Conservation (phyloP, 805 yeast genomes). For the Monosporozyma aerobia region DNA sequence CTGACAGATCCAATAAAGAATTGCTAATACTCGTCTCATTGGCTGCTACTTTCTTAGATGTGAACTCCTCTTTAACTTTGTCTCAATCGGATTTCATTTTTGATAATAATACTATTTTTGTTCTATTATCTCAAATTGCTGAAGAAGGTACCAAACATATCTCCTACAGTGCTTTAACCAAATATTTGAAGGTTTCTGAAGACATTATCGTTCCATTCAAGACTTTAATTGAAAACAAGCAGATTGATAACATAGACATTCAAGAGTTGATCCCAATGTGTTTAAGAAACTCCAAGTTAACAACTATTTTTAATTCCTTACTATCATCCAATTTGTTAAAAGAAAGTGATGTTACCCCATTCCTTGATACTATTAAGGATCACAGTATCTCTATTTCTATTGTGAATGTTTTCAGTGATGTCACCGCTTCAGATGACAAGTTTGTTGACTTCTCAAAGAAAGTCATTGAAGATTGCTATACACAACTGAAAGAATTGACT, state of each 20-base stretch:
- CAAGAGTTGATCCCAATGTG: constrained; percentile 1
- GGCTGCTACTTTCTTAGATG: background rate
- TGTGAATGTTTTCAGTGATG: constrained; percentile 16
- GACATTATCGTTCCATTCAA: background rate
- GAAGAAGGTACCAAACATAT: background rate
- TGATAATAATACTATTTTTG: background rate
- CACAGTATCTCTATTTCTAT: constrained; percentile 22
- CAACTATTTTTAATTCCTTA: constrained; percentile 1
- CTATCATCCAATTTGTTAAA: constrained; percentile 9
- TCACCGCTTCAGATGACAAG: constrained; percentile 6
- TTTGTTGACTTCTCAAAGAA: constrained; percentile 11
- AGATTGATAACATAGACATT: constrained; percentile 9
- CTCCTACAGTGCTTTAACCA: background rate
- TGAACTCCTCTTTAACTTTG: background rate
- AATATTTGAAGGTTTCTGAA: background rate
- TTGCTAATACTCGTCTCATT: background rate
- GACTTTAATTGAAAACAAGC: constrained; percentile 7
- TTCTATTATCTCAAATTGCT: constrained; percentile 1
- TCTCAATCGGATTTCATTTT: background rate
- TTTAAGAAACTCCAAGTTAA: background rate
- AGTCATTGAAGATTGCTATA: constrained; percentile 8
- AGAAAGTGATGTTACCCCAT: constrained; percentile 3
- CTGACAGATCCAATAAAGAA: background rate
- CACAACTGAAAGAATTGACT: constrained; percentile 1
- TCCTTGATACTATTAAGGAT: constrained; percentile 6